Evolutionary conservation across 2,329 filamentous ascomycete species (phyloP).

Genomic region (Fusarium sp.): DNA sequence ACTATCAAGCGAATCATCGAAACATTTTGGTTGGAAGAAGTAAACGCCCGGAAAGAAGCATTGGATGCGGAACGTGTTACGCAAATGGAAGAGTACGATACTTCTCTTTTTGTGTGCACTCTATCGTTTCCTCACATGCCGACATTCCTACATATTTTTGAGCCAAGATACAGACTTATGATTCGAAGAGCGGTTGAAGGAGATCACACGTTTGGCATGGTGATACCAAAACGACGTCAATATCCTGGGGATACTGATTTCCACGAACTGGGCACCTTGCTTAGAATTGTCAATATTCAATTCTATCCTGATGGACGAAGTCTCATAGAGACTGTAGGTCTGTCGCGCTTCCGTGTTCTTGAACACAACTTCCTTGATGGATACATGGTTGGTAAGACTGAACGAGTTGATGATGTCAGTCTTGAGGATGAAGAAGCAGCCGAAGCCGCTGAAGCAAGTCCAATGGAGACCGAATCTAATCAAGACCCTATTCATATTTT

Average conservation of each 20-base stretch:
- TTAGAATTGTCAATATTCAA: slow-evolving; percentile 80
- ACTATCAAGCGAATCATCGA: slow-evolving; percentile 72
- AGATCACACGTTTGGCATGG: slow-evolving; percentile 85
- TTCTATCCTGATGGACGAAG: slow-evolving; percentile 84
- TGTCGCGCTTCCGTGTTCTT: slow-evolving; percentile 80
- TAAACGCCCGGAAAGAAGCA: slow-evolving; percentile 68
- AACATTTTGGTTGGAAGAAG: slow-evolving; percentile 75
- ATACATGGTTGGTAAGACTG: slow-evolving; percentile 80
- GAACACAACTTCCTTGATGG: slow-evolving; percentile 76
- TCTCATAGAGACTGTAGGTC: slow-evolving; percentile 80
- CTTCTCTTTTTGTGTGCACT: slow-evolving; percentile 84
- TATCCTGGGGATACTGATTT: slow-evolving; percentile 60
- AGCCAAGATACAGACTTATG: slow-evolving; percentile 93
- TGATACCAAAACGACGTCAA: slow-evolving; percentile 72
- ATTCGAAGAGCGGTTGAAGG: slow-evolving; percentile 81
- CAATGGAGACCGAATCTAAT: slow-evolving; percentile 2
- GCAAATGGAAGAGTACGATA: slow-evolving; percentile 67
- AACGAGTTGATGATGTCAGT: slow-evolving; percentile 84
- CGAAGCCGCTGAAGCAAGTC: slow-evolving; percentile 72
- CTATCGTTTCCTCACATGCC: slow-evolving; percentile 85
- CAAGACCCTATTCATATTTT: neutral
- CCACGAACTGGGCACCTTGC: slow-evolving; percentile 79
- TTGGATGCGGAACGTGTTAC: slow-evolving; percentile 68
- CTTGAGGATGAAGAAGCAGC: slow-evolving; percentile 82
- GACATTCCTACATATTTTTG: slow-evolving; percentile 90